phyloP scores from a whole-genome alignment of 2,329 filamentous ascomycete genomes.

The Ascochyta lentis region DNA sequence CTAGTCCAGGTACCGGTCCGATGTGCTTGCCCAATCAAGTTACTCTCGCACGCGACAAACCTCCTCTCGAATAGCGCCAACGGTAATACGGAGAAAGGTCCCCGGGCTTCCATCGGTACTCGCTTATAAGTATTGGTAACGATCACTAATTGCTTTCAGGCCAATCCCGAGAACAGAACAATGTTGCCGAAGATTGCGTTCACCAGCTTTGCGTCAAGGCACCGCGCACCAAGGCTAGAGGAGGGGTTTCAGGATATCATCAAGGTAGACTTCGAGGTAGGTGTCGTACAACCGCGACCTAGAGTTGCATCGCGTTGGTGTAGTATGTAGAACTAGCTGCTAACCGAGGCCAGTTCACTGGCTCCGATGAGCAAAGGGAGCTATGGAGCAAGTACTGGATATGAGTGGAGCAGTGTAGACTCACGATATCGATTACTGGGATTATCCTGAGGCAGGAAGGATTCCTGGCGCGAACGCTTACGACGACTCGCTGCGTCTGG shows the following conservation, averaged over 20 bases:
- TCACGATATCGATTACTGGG: constrained; percentile 3
- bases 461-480: constrained; percentile 15
- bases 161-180: constrained; percentile 83
- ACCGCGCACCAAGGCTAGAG: constrained; percentile 70
- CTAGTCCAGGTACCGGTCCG: constrained; percentile 12
- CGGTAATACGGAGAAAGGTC: constrained; percentile 14
- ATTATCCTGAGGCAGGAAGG: constrained; percentile 18
- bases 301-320: neutral
- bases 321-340: constrained; percentile 14
- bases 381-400: constrained; percentile 83
- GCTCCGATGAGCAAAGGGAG: constrained; percentile 69
- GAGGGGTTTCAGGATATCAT: constrained; percentile 88
- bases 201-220: constrained; percentile 73
- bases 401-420: constrained; percentile 46
- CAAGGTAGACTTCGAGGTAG: constrained; percentile 73
- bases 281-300: constrained; percentile 26
- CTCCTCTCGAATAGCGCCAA: constrained; percentile 4
- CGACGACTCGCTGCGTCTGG: constrained; percentile 20
- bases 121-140: constrained; percentile 13
- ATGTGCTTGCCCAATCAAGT: constrained; percentile 12
- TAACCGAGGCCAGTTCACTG: constrained; percentile 63
- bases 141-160: constrained; percentile 49
- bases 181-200: constrained; percentile 83
- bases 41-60: constrained; percentile 12
- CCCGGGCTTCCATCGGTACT: constrained; percentile 8